Base-by-base conservation (phyloP, 139 green algal species). In the Medakamo hakoo region DNA sequence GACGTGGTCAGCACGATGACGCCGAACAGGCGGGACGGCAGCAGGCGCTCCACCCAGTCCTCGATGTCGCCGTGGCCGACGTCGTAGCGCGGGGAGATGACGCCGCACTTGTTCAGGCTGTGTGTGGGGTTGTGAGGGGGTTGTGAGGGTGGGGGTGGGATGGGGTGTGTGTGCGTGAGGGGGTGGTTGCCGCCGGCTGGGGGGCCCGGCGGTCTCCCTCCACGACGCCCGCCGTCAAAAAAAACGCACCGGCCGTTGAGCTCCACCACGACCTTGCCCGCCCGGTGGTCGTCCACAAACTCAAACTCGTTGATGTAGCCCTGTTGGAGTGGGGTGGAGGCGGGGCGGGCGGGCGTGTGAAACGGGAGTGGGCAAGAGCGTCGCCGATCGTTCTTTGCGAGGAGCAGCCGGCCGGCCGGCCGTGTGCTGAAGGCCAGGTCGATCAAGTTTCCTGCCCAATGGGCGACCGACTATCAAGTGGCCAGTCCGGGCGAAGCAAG, bases 221-320 rank as follows among this genome's bases (percentile, higher is more conserved):
- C 16, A 9, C 9, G 9, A 16, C 40, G 40, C 40, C 40, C 40
- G 9, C 40, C 40, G 9, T 52, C 40, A 21, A 9, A 52, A 9
- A 52, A 9, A 18, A 23, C 73, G 27, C 58, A 77, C 74, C 90
- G 73, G 30, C 93, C 93, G 73, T 97, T 98, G 23, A 99, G 82
- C 83, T 98, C 88, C 40, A 99, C 90, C 18, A 99, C 93, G 71
- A 99, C 98, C 84, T 99, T 99, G 71, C 93, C 93, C 2, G 76
- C 79, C 29, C 93, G 80, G 76, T 96, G 92, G 85, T 99, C 94
- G 66, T 99, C 93, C 31, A 98, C 89, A 63, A 88, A 82, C 77
- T 98, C 93, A 71, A 98, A 98, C 84, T 99, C 93, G 70, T 84
- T 84, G 71, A 99, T 99, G 86, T 99, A 99, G 32, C 92, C 92